phyloP scores from a whole-genome alignment of 768 basidiomycete species.

The Serendipita indica region DNA sequence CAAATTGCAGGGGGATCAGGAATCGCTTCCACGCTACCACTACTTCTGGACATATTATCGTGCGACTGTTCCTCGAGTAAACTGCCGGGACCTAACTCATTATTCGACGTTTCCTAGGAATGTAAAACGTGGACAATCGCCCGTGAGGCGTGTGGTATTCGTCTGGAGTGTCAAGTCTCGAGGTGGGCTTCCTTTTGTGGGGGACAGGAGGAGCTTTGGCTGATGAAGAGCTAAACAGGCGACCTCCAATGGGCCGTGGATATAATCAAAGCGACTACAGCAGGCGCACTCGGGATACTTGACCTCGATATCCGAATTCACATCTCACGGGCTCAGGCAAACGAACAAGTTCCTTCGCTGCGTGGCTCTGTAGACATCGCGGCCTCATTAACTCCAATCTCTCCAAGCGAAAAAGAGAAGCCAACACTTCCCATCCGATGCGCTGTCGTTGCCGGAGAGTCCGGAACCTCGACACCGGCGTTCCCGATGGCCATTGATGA shows the following conservation, averaged over 20 bases:
- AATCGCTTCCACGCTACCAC: constrained; percentile 32
- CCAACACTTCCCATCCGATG: neutral
- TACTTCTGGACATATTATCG: constrained; percentile 32
- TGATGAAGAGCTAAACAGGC: neutral
- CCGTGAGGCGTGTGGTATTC: constrained; percentile 22
- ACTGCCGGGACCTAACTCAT: too few species aligned
- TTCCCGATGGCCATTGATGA: neutral
- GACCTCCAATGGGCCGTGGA: constrained; percentile 9
- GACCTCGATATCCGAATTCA: constrained; percentile 10
- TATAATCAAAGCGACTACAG: neutral
- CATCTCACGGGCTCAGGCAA: constrained; percentile 3
- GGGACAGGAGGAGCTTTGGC: too few species aligned
- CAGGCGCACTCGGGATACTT: neutral
- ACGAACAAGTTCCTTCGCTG: neutral
- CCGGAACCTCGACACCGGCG: neutral
- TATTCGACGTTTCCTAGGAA: constrained; percentile 14
- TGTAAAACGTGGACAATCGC: constrained; percentile 18
- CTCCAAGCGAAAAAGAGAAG: neutral
- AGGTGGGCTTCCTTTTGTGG: constrained; percentile 22
- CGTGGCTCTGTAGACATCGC: neutral
- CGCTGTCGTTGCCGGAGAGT: neutral
- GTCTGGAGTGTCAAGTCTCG: constrained; percentile 31
- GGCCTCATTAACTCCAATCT: neutral
- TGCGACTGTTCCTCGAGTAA: constrained; percentile 14
- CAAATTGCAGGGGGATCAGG: constrained; percentile 35